Evolutionary conservation across 768 basidiomycete species (phyloP).

Genomic region (Exsudoporus frostii): DNA sequence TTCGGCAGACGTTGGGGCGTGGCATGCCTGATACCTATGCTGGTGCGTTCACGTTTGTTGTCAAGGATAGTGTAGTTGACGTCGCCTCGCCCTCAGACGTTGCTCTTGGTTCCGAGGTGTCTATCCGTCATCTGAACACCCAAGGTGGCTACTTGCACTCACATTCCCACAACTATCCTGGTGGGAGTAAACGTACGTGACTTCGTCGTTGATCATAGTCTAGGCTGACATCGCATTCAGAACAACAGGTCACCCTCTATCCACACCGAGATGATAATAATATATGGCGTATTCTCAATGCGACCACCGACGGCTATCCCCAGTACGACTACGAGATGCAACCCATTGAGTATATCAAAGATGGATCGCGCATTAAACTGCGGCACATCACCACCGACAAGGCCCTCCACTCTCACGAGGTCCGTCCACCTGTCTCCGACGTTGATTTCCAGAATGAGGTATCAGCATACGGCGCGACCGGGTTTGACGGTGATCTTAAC

Average conservation of each 20-base stretch:
- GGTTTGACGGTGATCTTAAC: slow-evolving; percentile 85
- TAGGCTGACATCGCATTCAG: slow-evolving; percentile 38
- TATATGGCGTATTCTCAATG: slow-evolving; percentile 82
- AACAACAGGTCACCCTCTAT: slow-evolving; percentile 99
- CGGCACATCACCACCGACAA: slow-evolving; percentile 79
- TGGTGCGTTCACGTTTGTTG: slow-evolving; percentile 47
- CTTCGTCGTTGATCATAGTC: background rate
- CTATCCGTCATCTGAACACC: slow-evolving; percentile 90
- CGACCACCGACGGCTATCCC: slow-evolving; percentile 45
- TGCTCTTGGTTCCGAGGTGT: slow-evolving; percentile 75
- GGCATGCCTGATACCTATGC: slow-evolving; percentile 93
- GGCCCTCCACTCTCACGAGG: slow-evolving; percentile 91
- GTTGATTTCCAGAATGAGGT: slow-evolving; percentile 99
- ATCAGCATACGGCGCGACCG: slow-evolving; percentile 86
- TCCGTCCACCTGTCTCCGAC: slow-evolving; percentile 91
- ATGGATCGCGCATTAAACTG: slow-evolving; percentile 73
- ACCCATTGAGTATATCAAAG: slow-evolving; percentile 61
- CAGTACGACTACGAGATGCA: slow-evolving; percentile 47
- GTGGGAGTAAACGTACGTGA: slow-evolving; percentile 80
- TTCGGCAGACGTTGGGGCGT: slow-evolving; percentile 89
- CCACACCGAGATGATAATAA: slow-evolving; percentile 99
- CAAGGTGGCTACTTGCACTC: slow-evolving; percentile 99
- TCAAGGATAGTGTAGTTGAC: background rate
- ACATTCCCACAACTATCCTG: slow-evolving; percentile 85
- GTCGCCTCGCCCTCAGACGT: slow-evolving; percentile 52